phyloP scores from a whole-genome alignment of 352 stramenopile species.

The Globisporangium okanoganense region DNA sequence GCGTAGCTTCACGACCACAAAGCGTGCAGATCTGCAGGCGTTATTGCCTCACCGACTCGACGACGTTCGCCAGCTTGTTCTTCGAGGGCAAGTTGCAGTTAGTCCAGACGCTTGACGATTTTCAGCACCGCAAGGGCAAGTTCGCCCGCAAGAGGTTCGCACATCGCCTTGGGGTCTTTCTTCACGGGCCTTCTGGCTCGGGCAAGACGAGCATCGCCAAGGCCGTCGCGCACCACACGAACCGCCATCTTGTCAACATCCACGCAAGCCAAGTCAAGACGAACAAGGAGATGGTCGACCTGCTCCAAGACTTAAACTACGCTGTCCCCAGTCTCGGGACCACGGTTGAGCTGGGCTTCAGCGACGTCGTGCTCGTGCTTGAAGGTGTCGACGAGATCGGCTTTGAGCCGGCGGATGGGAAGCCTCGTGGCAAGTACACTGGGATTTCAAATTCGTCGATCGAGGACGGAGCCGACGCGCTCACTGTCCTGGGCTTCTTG shows the following conservation, averaged over 20 bases:
- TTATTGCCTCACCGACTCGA: conserved; percentile 58
- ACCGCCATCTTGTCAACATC: conserved; percentile 43
- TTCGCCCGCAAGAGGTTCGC: conserved; percentile 65
- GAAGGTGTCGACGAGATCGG: conserved; percentile 45
- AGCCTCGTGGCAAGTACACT: background rate
- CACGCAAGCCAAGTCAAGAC: conserved; percentile 31
- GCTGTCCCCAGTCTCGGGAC: conserved; percentile 31
- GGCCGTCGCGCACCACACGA: conserved; percentile 50
- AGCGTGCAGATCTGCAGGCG: conserved; percentile 24
- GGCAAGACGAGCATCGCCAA: conserved; percentile 75
- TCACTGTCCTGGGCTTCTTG: conserved; percentile 8
- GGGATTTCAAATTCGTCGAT: background rate
- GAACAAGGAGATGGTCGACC: conserved; percentile 50
- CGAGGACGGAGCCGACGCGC: background rate
- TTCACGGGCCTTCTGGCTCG: conserved; percentile 67
- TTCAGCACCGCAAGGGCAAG: conserved; percentile 43
- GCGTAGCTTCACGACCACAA: background rate
- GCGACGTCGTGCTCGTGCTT: conserved; percentile 68
- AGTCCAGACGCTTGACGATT: conserved; percentile 42
- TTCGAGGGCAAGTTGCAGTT: conserved; percentile 55
- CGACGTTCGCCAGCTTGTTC: conserved; percentile 72
- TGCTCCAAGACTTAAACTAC: conserved; percentile 43
- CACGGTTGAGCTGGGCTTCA: conserved; percentile 40
- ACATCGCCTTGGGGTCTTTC: conserved; percentile 61
- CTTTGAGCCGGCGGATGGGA: background rate